A percentile compares a stretch with the other conserved stretches of the same genome.
These are phyloP conservation scores for Apophysomyces ossiformis DNA, from an alignment of 371 early-diverging fungal genomes.

Conservation along the genomic window DNA sequence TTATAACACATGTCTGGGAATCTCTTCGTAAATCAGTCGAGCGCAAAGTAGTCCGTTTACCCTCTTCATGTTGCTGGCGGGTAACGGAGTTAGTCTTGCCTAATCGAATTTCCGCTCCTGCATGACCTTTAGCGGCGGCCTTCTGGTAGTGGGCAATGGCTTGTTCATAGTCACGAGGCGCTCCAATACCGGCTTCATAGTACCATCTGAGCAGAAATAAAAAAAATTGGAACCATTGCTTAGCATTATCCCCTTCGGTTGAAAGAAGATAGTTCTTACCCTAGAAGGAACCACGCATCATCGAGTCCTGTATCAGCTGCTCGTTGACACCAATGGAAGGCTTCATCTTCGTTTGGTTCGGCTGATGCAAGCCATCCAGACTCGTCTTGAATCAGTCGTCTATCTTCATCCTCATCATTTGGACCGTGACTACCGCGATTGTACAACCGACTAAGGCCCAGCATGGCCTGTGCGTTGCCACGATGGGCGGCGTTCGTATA, in stretches of 20 bases:
- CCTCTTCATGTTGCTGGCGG: slow-evolving; percentile 25
- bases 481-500: slow-evolving; percentile 26
- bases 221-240: neutral
- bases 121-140: slow-evolving; percentile 39
- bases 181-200: slow-evolving; percentile 53
- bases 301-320: slow-evolving; percentile 43
- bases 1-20: neutral
- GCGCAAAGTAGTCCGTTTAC: neutral
- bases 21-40: neutral
- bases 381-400: slow-evolving; percentile 31
- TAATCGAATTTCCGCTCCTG: slow-evolving; percentile 21
- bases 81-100: slow-evolving; percentile 20
- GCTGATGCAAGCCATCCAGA: slow-evolving; percentile 38
- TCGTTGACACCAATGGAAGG: slow-evolving; percentile 49
- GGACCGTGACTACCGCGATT: slow-evolving; percentile 30
- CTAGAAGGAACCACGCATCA: slow-evolving; percentile 45
- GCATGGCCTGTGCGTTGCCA: slow-evolving; percentile 28
- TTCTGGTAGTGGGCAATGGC: slow-evolving; percentile 38
- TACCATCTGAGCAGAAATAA: slow-evolving; percentile 35
- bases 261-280: slow-evolving; percentile 28
- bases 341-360: slow-evolving; percentile 49
- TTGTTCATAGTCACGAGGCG: slow-evolving; percentile 33
- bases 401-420: slow-evolving; percentile 18
- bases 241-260: no score
- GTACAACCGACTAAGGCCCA: slow-evolving; percentile 34